Evolutionary conservation across 2,329 filamentous ascomycete species (phyloP).

Genomic region (Sporothrix brasiliensis): DNA sequence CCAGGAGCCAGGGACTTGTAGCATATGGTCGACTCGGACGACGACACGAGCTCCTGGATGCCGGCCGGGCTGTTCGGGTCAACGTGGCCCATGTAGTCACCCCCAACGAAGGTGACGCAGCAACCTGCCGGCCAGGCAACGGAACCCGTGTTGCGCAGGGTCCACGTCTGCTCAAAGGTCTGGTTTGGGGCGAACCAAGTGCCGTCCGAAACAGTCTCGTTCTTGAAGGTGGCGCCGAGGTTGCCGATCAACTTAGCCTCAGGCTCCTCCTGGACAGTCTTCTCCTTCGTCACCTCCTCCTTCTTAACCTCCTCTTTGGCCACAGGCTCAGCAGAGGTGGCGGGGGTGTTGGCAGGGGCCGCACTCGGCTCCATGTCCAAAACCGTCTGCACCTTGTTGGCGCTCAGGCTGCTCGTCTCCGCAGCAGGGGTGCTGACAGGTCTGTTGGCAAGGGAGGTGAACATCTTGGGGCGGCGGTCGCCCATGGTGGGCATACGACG

Average conservation of each 20-base stretch:
- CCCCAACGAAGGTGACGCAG: constrained; percentile 86
- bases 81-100: constrained; percentile 94
- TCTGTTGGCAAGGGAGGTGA: no score
- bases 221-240: constrained; percentile 66
- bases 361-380: constrained; percentile 66
- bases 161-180: constrained; percentile 89
- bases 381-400: constrained; percentile 60
- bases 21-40: constrained; percentile 80
- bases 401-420: constrained; percentile 1
- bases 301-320: constrained; percentile 6
- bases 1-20: constrained; percentile 70
- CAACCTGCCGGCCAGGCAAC: constrained; percentile 84
- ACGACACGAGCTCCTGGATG: constrained; percentile 72
- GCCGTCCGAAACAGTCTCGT: constrained; percentile 78
- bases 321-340: neutral
- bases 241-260: constrained; percentile 39
- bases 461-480: constrained; percentile 52
- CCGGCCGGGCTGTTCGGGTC: constrained; percentile 79
- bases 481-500: constrained; percentile 70
- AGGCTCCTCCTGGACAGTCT: constrained; percentile 29
- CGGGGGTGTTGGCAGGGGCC: neutral
- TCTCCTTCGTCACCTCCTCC: neutral
- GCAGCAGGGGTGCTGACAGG: neutral
- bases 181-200: constrained; percentile 69
- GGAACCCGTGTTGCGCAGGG: constrained; percentile 80